Evolutionary conservation across 441 rosid genomes (phyloP).

Genomic region (Theobroma grandiflorum): DNA sequence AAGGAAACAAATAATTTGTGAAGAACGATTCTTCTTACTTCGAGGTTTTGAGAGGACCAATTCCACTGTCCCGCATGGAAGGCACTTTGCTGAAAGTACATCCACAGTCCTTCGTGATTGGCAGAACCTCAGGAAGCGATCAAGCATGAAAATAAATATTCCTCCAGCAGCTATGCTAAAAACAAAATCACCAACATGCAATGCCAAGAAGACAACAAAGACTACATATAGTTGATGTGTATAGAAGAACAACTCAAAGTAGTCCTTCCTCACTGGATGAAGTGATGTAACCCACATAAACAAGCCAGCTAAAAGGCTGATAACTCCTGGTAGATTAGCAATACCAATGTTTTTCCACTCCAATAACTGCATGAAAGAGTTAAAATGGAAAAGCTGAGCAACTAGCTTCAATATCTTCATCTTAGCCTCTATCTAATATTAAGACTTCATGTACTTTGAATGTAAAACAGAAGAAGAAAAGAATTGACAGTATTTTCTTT

Average conservation of each 20-base stretch:
- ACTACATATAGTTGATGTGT: constrained; percentile 71
- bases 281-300: constrained; percentile 77
- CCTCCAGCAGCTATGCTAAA: constrained; percentile 64
- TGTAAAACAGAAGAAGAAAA: background rate
- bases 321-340: constrained; percentile 62
- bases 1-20: background rate
- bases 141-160: constrained; percentile 66
- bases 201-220: constrained; percentile 65
- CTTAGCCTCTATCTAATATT: background rate
- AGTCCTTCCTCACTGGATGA: constrained; percentile 54
- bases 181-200: constrained; percentile 66
- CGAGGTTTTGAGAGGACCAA: constrained; percentile 62
- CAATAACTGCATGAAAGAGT: constrained; percentile 53
- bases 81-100: constrained; percentile 61
- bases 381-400: background rate
- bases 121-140: constrained; percentile 71
- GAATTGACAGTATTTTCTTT: background rate
- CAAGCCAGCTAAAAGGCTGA: constrained; percentile 67
- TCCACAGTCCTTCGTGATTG: constrained; percentile 63
- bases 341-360: constrained; percentile 57
- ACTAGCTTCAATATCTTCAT: background rate
- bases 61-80: constrained; percentile 70
- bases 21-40: constrained; percentile 43
- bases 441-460: background rate
- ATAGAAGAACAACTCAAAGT: constrained; percentile 77